Evolutionary conservation across 306 rosid species (phyloP), one percentile per base, ranked within the genome.

Genomic region (Vigna hirtella): DNA sequence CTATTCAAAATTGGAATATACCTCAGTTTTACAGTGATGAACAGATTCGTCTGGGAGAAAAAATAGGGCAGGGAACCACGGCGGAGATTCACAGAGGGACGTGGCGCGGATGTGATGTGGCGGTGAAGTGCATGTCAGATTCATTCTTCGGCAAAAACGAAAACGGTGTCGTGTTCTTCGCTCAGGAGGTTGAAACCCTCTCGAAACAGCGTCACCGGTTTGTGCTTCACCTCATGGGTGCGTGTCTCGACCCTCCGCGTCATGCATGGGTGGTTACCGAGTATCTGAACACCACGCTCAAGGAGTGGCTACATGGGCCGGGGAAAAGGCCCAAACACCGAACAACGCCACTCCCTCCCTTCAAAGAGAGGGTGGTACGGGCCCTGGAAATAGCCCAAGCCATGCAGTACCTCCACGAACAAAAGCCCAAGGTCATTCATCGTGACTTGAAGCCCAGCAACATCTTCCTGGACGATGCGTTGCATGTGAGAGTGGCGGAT

Each of bases 391-490:
- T 94, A 9, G 81, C 95, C 32, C 93, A 80, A 53, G 97, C 88
- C 18, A 86, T 94, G 94, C 97, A 90, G 16, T 90, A 90, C 64
- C 90, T 94, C 2, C 98, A 94, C n/a, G 85, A 83, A n/a, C 96
- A 89, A 51, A 90, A 74, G 70, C 98, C 97, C 11, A 92, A 78
- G 43, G 85, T 90, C 1, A 72, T 94, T 66, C 98, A 89, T 22
- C 91, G 92, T 0, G 91, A 90, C 66, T 83, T 94, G 40, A 92
- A 92, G 83, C 97, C 95, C 50, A 88, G 83, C 57, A 92, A 90
- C 63, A 83, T 90, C 18, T 89, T 94, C 55, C 66, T 94, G 81
- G 94, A 91, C 42, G 80, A 89, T 57, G 85, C 78, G 12, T 22
- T 82, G 66, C 98, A 89, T 52, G 86, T 89, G 12, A 83, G 96